These are phyloP conservation scores for Danielia reshetovae DNA, from an alignment of 805 yeast species.

Conservation along the genomic window DNA sequence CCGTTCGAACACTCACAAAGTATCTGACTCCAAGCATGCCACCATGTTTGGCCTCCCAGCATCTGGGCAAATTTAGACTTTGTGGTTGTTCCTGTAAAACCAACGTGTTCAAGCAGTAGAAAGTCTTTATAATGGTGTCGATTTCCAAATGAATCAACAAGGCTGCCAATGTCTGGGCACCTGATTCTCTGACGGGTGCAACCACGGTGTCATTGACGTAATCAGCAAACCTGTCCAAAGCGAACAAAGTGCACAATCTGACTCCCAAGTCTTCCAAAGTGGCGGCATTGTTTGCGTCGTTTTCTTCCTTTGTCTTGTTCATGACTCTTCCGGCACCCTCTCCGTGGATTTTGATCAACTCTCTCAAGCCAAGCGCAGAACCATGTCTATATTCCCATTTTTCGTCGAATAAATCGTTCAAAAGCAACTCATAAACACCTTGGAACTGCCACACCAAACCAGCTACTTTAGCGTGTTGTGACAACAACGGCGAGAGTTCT, in stretches of 20 bases:
- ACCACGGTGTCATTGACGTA: constrained; percentile 96
- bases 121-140: constrained; percentile 56
- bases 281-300: constrained; percentile 57
- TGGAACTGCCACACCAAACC: constrained; percentile 91
- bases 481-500: constrained; percentile 61
- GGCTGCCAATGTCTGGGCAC: constrained; percentile 93
- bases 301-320: constrained; percentile 58
- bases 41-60: constrained; percentile 99
- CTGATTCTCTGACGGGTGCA: constrained; percentile 96
- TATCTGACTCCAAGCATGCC: constrained; percentile 92
- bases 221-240: constrained; percentile 94
- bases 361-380: constrained; percentile 87
- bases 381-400: constrained; percentile 97
- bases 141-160: constrained; percentile 69
- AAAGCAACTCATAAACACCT: constrained; percentile 79
- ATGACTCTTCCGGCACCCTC: constrained; percentile 77
- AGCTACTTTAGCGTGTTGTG: constrained; percentile 66
- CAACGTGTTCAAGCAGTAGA: constrained; percentile 59
- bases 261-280: constrained; percentile 87
- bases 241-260: constrained; percentile 78
- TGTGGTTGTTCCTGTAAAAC: constrained; percentile 61
- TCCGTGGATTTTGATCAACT: constrained; percentile 78
- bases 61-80: constrained; percentile 40
- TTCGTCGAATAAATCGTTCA: constrained; percentile 77
- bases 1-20: constrained; percentile 84